Evolutionary conservation across 1,284 basidiomycete genomes (phyloP), one percentile per base, ranked within the genome.

Genomic region (Golubevia pallescens): DNA sequence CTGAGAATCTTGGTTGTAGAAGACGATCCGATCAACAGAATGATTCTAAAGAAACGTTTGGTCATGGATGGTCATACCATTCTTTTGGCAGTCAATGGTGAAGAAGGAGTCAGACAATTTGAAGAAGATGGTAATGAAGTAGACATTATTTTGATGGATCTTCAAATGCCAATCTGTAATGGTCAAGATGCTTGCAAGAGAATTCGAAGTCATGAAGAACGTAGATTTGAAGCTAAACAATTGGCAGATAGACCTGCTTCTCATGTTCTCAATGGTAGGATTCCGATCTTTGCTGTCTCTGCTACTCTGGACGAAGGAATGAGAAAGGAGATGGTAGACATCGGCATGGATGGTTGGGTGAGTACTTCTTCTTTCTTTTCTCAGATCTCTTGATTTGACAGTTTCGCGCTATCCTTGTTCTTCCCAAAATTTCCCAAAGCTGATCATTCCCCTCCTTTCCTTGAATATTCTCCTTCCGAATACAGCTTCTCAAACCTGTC

Each of bases 91-190:
- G 90, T 89, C 2, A 93, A 94, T 74, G 93, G 93, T 3, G 92
- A 92, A 84, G 92, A 93, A 79, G 91, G 90, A 0, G 87, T 93
- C 1, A 90, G 92, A 55, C 87, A 88, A 66, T 87, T 93, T 34
- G 82, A 88, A 63, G 75, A 84, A 0, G 92, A 93, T 80, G 87
- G 88, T 51, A 69, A 79, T 38, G 88, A 89, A 16, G 92, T 92
- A 68, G 93, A 95, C 80, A 90, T 89, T 58, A 88, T 94, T 19
- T 87, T 95, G 62, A 94, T 94, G 93, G 93, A 94, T 83, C 90
- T 94, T 38, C 92, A 93, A 80, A 94, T 93, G 93, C 93, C 93
- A 0, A 91, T 94, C 65, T 88, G 93, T 66, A 90, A 93, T 76
- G 93, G 93, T 1, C 91, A 91, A 70, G 89, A 91, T 65, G 90